Percentiles rank a stretch among this genome's conserved stretches.
Conservation (phyloP, 108 stramenopile genomes). For the Discostella stelligeroides region DNA sequence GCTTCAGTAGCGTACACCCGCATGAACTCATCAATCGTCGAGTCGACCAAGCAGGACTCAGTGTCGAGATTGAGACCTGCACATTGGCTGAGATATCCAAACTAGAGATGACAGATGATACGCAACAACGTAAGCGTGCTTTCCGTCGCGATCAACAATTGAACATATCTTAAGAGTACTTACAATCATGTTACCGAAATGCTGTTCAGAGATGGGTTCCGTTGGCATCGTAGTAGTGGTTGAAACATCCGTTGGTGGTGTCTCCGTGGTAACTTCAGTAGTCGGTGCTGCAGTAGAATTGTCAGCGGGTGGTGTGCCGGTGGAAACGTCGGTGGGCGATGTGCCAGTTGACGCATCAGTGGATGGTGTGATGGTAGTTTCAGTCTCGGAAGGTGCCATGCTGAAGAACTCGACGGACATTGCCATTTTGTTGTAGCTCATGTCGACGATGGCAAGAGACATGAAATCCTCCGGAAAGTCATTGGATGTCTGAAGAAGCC, state of each 20-base stretch:
- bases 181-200: neutral
- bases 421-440: too few species aligned
- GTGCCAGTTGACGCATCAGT: neutral
- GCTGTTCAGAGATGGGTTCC: neutral
- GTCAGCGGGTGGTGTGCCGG: neutral
- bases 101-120: neutral
- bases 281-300: neutral
- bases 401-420: neutral
- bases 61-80: conserved; percentile 23
- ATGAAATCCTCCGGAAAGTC: neutral
- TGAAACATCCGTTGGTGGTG: too few species aligned
- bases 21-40: conserved; percentile 20
- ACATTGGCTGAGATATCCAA: conserved; percentile 18
- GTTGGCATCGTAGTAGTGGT: too few species aligned
- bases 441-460: neutral
- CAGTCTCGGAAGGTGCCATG: neutral
- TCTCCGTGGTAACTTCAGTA: neutral
- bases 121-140: neutral
- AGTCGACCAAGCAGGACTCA: conserved; percentile 29
- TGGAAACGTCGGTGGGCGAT: neutral
- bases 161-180: neutral
- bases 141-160: too few species aligned
- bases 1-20: neutral
- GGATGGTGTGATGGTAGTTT: neutral
- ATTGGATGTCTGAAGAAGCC: neutral